Percentiles rank a stretch among this genome's conserved stretches.
Conservation (phyloP, 805 yeast species). For the Candida bentonensis region DNA sequence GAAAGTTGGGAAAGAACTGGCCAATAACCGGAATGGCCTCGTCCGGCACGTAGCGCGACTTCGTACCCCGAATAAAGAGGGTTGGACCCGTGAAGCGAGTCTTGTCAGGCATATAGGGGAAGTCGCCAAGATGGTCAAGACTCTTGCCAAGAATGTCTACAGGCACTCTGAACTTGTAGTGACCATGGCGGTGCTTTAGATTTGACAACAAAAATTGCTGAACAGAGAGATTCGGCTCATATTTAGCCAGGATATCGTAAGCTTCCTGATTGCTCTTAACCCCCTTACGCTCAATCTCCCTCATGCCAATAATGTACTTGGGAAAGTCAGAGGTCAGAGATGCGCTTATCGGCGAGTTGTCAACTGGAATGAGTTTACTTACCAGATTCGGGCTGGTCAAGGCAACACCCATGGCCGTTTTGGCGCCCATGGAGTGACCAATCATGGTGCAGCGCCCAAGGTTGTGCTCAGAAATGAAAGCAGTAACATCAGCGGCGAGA, state of each 20-base stretch:
- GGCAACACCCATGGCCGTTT: slow-evolving; percentile 78
- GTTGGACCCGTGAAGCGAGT: slow-evolving; percentile 57
- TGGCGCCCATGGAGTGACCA: slow-evolving; percentile 62
- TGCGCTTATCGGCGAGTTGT: slow-evolving; percentile 74
- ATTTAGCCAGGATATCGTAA: slow-evolving; percentile 42
- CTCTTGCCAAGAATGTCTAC: slow-evolving; percentile 51
- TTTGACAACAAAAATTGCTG: slow-evolving; percentile 72
- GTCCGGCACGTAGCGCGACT: slow-evolving; percentile 69
- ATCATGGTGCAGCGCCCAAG: slow-evolving; percentile 22
- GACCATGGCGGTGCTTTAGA: slow-evolving; percentile 28
- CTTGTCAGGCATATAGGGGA: slow-evolving; percentile 52
- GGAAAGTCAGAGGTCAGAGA: slow-evolving; percentile 47
- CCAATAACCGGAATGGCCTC: slow-evolving; percentile 65
- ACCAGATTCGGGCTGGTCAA: slow-evolving; percentile 50
- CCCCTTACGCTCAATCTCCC: slow-evolving; percentile 35
- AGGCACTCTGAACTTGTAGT: slow-evolving; percentile 46
- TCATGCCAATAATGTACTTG: slow-evolving; percentile 49
- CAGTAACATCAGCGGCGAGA: slow-evolving; percentile 74
- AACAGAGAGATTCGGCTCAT: slow-evolving; percentile 45
- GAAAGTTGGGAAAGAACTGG: slow-evolving; percentile 63
- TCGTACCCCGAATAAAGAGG: slow-evolving; percentile 64
- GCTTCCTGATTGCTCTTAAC: slow-evolving; percentile 50
- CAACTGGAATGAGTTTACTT: slow-evolving; percentile 59
- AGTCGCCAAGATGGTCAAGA: slow-evolving; percentile 54
- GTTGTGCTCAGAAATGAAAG: slow-evolving; percentile 39